Evolutionary conservation across 2,329 filamentous ascomycete species (phyloP), one percentile per base, ranked within the genome.

Genomic region (Lizonia empirigonia): DNA sequence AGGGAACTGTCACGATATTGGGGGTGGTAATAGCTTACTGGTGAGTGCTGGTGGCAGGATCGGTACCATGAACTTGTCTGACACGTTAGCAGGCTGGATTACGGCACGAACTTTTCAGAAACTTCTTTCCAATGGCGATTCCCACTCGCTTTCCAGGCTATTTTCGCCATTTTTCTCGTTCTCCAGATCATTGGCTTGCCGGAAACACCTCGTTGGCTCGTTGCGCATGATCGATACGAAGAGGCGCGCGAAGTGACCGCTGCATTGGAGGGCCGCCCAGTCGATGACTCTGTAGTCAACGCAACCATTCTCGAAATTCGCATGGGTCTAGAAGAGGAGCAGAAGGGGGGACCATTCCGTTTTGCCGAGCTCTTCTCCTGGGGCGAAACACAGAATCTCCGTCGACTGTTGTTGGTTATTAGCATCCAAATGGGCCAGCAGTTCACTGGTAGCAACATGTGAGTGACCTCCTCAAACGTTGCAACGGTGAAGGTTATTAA

Each of bases 351-450:
- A 2, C 70, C 20, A 1, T 50, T 50, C 23, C 45, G 64, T 64
- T 19, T 68, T 63, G 67, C 56, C 26, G 71, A 74, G 41, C 63
- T 75, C 13, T 78, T 81, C 3, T 68, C 72, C 1, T 81, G 80
- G 74, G 66, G 70, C 19, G 33, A 22, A 12, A n/a, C 13, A 6
- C 33, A 35, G 33, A 35, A 35, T 2, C 65, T 82, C 4, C 74
- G 80, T 2, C 74, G 80, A 8, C 46, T 82, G 1, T 42, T 82
- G 2, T 74, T 83, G 0, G 79, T 79, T 7, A 76, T 76, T 52
- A 80, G 81, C 0, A 80, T 80, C 0, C 79, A 81, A 39, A 70
- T 73, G 2, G 77, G 79, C 64, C 77, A 80, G 41, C 77, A 80
- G 44, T 64, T 79, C 4, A 56, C 63, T 5, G 76, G 77, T 3